phyloP scores from a whole-genome alignment of 371 early-diverging fungal species.

The Catenaria anguillulae region DNA sequence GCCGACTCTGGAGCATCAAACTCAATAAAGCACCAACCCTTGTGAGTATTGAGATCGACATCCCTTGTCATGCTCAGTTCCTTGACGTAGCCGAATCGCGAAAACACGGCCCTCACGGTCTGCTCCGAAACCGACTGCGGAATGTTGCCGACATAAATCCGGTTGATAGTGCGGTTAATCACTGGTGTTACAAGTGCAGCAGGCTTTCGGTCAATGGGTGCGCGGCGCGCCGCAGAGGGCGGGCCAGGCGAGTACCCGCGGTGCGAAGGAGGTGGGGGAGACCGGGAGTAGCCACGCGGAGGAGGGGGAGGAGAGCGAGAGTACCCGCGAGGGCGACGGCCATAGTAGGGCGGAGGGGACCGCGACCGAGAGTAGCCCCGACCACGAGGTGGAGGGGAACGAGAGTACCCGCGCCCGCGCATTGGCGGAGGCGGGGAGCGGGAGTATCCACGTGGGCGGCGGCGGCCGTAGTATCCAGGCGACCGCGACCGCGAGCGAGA shows the following conservation, averaged over 20 bases:
- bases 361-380: neutral
- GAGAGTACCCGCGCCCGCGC: too few relatives aligned
- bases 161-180: conserved; percentile 12
- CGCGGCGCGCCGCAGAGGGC: neutral
- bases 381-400: neutral
- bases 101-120: conserved; percentile 52
- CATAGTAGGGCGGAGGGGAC: conserved; percentile 4
- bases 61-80: conserved; percentile 57
- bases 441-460: neutral
- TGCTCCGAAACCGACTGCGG: conserved; percentile 57
- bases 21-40: conserved; percentile 76
- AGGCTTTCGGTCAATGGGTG: neutral
- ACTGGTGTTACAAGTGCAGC: conserved; percentile 2
- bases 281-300: neutral
- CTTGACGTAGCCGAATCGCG: conserved; percentile 54
- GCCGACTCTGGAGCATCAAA: conserved; percentile 71
- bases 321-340: neutral
- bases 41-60: conserved; percentile 52
- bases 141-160: conserved; percentile 70
- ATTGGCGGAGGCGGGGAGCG: neutral
- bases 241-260: too few relatives aligned
- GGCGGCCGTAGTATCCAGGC: too few relatives aligned
- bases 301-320: neutral
- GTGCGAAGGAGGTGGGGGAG: too few relatives aligned
- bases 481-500: conserved; percentile 3